Percentiles rank a stretch among this genome's conserved stretches.
Conservation (phyloP, 768 basidiomycete genomes). For the Hericium coralloides region DNA sequence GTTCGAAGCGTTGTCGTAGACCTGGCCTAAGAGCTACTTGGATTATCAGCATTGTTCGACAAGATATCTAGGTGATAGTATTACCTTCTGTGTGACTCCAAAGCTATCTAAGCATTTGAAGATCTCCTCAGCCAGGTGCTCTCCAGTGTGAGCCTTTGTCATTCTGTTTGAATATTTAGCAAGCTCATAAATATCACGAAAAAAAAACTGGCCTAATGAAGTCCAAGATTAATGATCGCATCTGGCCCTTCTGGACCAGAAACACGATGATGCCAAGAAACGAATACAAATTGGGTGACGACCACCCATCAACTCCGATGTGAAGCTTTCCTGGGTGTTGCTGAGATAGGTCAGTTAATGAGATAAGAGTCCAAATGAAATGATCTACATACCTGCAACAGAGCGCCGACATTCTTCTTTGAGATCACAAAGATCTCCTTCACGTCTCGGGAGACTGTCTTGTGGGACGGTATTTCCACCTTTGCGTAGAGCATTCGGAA, state of each 20-base stretch:
- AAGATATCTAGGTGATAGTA: background rate
- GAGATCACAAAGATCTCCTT: slow-evolving; percentile 7
- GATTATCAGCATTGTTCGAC: background rate
- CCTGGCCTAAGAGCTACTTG: background rate
- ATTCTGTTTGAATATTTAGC: too few species aligned
- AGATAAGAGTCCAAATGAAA: background rate
- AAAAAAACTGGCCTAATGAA: slow-evolving; percentile 3
- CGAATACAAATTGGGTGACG: slow-evolving; percentile 13
- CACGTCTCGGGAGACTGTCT: slow-evolving; percentile 10
- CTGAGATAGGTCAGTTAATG: background rate
- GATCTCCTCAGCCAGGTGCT: slow-evolving; percentile 2
- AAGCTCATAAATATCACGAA: too few species aligned
- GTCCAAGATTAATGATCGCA: slow-evolving; percentile 16
- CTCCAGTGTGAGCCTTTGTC: slow-evolving; percentile 5
- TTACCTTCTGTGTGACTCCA: slow-evolving; percentile 5
- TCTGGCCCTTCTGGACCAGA: too few species aligned
- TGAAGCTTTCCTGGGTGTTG: slow-evolving; percentile 14
- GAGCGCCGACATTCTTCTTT: background rate
- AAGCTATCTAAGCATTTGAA: background rate
- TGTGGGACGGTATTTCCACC: slow-evolving; percentile 8
- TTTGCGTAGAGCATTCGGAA: too few species aligned
- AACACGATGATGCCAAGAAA: too few species aligned
- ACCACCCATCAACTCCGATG: slow-evolving; percentile 16
- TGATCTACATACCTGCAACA: background rate
- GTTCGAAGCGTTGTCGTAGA: background rate